Base-by-base conservation (phyloP, 1,284 basidiomycete genomes). In the Cystobasidiaceae sp. region DNA sequence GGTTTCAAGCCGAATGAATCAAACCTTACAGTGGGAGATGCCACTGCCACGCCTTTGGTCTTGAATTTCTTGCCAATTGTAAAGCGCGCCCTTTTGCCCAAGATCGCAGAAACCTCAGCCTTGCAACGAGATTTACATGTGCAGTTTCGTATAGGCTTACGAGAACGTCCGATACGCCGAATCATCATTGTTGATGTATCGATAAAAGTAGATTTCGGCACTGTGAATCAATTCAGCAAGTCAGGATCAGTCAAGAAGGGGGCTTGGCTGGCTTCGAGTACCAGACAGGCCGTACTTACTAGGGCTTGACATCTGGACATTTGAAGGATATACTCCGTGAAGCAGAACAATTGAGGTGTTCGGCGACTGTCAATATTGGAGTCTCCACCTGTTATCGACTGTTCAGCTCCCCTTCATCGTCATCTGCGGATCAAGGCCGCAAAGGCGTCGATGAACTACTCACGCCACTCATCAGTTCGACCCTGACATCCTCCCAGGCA, bases 111-210 rank as follows among this genome's bases (percentile, higher is more conserved):
- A 49, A 25, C 21, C 6, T 49, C 19, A 28, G 46, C 21, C 7
- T 28, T 23, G n/a, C n/a, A n/a, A n/a, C n/a, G n/a, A n/a, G n/a
- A n/a, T n/a, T n/a, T n/a, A n/a, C n/a, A n/a, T n/a, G 37, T 39
- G 11, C n/a, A 39, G n/a, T 11, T 11, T n/a, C n/a, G 37, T n/a
- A 39, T 11, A 11, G n/a, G 37, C 37, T 39, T n/a, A 39, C 37
- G 37, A 39, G n/a, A 39, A 39, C 11, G 37, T 39, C n/a, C n/a
- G 11, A 11, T 11, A n/a, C 11, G 37, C 51, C 19, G 23, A 19
- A 15, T 57, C 32, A 57, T 57, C 54, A 21, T 57, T 57, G 28
- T 57, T 41, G 15, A 27, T 57, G 19, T 57, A 57, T 5, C 54
- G 33, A 33, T 34, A 57, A 33, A 57, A 57, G 39, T 57, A 57